phyloP scores from a whole-genome alignment of 2,329 filamentous ascomycete genomes.

The Thielaviopsis populi region DNA sequence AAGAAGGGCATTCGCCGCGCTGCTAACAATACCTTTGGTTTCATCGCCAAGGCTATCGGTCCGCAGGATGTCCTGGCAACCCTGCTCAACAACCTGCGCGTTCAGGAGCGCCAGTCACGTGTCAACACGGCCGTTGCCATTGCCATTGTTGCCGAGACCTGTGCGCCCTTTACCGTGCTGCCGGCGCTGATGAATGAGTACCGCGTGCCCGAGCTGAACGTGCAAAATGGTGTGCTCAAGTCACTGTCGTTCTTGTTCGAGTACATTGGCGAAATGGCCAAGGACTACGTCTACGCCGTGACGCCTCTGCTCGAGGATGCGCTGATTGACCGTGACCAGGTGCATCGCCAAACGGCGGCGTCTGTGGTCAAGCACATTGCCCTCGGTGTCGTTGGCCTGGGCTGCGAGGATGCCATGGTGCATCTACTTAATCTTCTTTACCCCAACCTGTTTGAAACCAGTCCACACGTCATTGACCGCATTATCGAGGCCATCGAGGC shows the following conservation, averaged over 20 bases:
- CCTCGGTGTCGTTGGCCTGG: conserved; percentile 89
- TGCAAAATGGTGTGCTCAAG: conserved; percentile 97
- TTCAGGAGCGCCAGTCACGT: conserved; percentile 93
- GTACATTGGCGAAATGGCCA: conserved; percentile 99
- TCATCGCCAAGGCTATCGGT: conserved; percentile 97
- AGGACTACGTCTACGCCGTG: conserved; percentile 97
- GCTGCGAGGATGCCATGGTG: conserved; percentile 96
- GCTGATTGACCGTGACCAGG: conserved; percentile 92
- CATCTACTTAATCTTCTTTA: conserved; percentile 92
- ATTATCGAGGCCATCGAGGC: conserved; percentile 97
- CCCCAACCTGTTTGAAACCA: conserved; percentile 95
- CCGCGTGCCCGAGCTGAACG: conserved; percentile 92
- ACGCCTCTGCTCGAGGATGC: conserved; percentile 92
- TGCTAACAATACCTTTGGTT: conserved; percentile 98
- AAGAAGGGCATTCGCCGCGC: conserved; percentile 98
- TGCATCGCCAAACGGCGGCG: conserved; percentile 91
- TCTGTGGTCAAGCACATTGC: conserved; percentile 97
- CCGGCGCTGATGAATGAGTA: conserved; percentile 99
- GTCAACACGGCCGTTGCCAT: conserved; percentile 98
- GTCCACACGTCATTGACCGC: conserved; percentile 93
- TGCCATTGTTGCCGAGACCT: conserved; percentile 95
- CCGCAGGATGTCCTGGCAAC: conserved; percentile 95
- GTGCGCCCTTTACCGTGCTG: conserved; percentile 95
- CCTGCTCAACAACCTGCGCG: conserved; percentile 86
- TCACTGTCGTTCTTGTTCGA: conserved; percentile 94